phyloP scores from a whole-genome alignment of 768 basidiomycete species.

The Mycena filopes region DNA sequence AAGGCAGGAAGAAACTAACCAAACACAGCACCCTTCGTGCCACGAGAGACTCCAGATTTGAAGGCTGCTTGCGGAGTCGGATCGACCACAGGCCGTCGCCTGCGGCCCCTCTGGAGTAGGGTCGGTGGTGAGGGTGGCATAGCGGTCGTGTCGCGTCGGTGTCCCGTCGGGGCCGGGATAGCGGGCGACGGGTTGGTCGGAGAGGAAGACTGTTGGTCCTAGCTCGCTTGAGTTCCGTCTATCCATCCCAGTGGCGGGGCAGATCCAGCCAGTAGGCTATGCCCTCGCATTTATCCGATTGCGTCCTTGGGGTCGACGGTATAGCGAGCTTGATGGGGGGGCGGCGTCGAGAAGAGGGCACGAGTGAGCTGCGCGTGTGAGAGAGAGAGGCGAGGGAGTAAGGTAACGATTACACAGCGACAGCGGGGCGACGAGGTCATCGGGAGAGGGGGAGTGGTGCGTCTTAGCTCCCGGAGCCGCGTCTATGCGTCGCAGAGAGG shows the following conservation, averaged over 20 bases:
- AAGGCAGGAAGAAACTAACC: neutral
- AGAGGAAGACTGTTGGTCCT: neutral
- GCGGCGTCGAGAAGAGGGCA: neutral
- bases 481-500: neutral
- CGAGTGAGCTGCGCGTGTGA: neutral
- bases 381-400: neutral
- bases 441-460: neutral
- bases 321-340: constrained; percentile 10
- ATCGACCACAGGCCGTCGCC: constrained; percentile 17
- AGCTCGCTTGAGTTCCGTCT: constrained; percentile 3
- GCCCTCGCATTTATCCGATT: neutral
- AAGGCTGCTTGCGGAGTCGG: constrained; percentile 16
- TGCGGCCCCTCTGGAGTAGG: constrained; percentile 3
- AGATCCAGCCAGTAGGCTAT: neutral
- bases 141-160: neutral
- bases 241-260: neutral
- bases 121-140: neutral
- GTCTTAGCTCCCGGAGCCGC: neutral
- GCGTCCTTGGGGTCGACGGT: neutral
- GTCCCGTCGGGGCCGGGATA: neutral
- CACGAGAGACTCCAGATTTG: constrained; percentile 2
- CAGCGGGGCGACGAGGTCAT: neutral
- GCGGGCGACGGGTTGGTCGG: constrained; percentile 5
- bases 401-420: neutral
- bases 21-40: neutral